Evolutionary conservation across 108 stramenopile species (phyloP).

Genomic region (Cyclotella cryptica): DNA sequence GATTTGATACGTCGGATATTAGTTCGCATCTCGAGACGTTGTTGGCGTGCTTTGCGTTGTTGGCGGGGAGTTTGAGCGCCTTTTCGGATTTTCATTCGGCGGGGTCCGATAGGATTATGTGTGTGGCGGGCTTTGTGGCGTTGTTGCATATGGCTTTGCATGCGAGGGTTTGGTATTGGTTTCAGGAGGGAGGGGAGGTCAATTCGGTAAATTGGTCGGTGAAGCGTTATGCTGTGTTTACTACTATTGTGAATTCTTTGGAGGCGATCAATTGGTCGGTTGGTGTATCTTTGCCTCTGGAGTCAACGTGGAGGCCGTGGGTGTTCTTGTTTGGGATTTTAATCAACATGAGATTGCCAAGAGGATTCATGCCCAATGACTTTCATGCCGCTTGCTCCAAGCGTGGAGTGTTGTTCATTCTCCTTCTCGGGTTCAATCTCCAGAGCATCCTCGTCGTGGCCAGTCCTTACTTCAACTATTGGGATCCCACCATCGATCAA

Average conservation of each 20-base stretch:
- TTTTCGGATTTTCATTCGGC: conserved; percentile 61
- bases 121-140: conserved; percentile 72
- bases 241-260: conserved; percentile 57
- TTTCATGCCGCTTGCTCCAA: conserved; percentile 88
- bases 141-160: conserved; percentile 67
- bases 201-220: conserved; percentile 60
- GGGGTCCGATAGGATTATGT: conserved; percentile 76
- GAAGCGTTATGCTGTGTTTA: conserved; percentile 66
- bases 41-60: conserved; percentile 79
- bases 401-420: conserved; percentile 81
- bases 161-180: conserved; percentile 68
- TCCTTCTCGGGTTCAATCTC: conserved; percentile 80
- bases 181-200: conserved; percentile 35
- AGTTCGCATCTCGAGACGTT: conserved; percentile 72
- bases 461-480: conserved; percentile 82
- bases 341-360: conserved; percentile 67
- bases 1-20: conserved; percentile 86
- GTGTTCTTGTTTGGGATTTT: conserved; percentile 65
- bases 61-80: conserved; percentile 73
- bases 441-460: conserved; percentile 82
- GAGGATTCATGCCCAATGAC: conserved; percentile 82
- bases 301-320: conserved; percentile 52
- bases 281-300: conserved; percentile 53
- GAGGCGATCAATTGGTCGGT: conserved; percentile 68
- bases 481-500: conserved; percentile 57